Evolutionary conservation across 345 rosid species (phyloP).

Genomic region (Citropsis articulata): DNA sequence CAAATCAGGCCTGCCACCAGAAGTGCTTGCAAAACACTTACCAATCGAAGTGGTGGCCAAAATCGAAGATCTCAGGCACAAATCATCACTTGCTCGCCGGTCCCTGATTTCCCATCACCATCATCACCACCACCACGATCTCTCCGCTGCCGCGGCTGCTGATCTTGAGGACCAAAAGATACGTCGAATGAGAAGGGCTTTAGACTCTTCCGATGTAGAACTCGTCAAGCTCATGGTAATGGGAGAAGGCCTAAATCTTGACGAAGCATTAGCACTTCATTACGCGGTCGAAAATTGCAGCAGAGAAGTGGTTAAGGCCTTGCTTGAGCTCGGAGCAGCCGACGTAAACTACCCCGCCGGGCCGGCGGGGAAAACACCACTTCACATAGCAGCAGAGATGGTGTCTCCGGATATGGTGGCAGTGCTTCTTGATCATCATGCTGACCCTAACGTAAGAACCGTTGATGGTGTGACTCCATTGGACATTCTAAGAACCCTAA

Average conservation of each 20-base stretch:
- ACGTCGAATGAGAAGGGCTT: conserved; percentile 86
- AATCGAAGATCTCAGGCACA: conserved; percentile 91
- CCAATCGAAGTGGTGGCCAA: conserved; percentile 88
- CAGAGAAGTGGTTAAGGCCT: conserved; percentile 95
- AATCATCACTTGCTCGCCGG: conserved; percentile 70
- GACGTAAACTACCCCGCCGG: conserved; percentile 96
- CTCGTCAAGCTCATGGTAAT: conserved; percentile 97
- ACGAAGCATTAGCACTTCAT: conserved; percentile 89
- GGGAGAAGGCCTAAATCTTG: conserved; percentile 99
- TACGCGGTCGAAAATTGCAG: conserved; percentile 97
- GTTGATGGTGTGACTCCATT: conserved; percentile 94
- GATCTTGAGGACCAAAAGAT: conserved; percentile 95
- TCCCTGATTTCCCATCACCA: conserved; percentile 56
- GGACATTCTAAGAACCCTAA: conserved; percentile 86
- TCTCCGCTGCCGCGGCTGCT: conserved; percentile 55
- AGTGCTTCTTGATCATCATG: conserved; percentile 92
- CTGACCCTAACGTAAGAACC: conserved; percentile 87
- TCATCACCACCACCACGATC: conserved; percentile 63
- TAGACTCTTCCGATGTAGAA: conserved; percentile 95
- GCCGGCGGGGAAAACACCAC: conserved; percentile 84
- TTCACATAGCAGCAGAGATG: conserved; percentile 96
- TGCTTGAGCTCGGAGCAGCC: conserved; percentile 97
- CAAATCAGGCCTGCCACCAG: conserved; percentile 92
- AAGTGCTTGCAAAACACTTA: conserved; percentile 86
- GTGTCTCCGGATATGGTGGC: conserved; percentile 99